phyloP scores from a whole-genome alignment of 2,329 filamentous ascomycete species.

The Massarina eburnea region DNA sequence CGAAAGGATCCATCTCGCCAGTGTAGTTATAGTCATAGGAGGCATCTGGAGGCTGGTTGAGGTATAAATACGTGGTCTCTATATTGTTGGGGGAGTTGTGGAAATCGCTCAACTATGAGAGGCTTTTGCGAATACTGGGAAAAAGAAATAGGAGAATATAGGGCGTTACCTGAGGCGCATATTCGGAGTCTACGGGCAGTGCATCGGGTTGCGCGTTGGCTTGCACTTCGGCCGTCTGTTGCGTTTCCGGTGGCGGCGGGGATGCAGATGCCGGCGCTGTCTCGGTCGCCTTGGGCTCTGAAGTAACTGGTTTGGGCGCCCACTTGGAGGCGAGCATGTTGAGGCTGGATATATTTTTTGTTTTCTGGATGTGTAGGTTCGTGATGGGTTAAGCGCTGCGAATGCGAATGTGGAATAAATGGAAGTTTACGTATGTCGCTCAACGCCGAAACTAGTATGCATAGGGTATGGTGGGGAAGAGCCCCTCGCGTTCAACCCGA shows the following conservation, averaged over 20 bases:
- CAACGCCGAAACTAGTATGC: neutral
- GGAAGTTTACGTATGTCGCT: no score
- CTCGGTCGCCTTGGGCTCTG: neutral
- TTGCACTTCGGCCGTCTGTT: constrained; percentile 5
- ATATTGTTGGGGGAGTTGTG: neutral
- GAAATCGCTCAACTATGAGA: neutral
- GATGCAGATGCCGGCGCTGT: neutral
- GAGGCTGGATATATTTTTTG: neutral
- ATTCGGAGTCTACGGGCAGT: constrained; percentile 12
- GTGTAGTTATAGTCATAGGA: constrained; percentile 32
- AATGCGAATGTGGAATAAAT: neutral
- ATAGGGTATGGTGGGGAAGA: neutral
- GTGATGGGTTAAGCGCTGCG: neutral
- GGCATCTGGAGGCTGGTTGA: constrained; percentile 14
- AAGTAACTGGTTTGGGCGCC: constrained; percentile 22
- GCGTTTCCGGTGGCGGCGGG: neutral
- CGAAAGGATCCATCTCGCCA: constrained; percentile 48
- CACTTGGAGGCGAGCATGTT: constrained; percentile 37
- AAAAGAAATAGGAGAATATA: neutral
- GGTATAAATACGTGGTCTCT: constrained; percentile 7
- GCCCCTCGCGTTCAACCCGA: no score
- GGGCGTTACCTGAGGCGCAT: constrained; percentile 13
- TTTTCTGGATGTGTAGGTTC: neutral
- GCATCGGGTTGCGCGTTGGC: constrained; percentile 9
- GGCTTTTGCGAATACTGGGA: neutral